phyloP scores from a whole-genome alignment of 2,329 filamentous ascomycete genomes.

The Sclerotinia trifoliorum region DNA sequence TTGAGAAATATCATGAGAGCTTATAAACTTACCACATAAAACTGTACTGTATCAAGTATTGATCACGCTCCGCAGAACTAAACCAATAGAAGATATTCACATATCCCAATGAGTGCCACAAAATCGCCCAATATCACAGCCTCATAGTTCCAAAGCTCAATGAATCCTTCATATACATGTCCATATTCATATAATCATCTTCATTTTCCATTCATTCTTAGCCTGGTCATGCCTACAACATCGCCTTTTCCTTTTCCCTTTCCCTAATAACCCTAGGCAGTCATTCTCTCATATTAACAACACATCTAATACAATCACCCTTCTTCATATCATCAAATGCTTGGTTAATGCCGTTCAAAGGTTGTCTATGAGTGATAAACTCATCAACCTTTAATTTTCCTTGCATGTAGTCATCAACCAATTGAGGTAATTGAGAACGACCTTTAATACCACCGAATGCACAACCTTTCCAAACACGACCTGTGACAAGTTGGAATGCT shows the following conservation, averaged over 20 bases:
- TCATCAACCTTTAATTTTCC: conserved; percentile 96
- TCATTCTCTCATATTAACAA: conserved; percentile 62
- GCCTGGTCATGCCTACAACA: neutral
- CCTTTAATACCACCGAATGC: conserved; percentile 99
- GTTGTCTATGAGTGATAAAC: conserved; percentile 96
- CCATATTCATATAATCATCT: neutral
- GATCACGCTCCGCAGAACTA: too few relatives aligned
- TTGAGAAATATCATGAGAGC: too few relatives aligned
- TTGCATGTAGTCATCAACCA: conserved; percentile 85
- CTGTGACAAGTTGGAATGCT: conserved; percentile 99
- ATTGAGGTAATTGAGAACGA: conserved; percentile 81
- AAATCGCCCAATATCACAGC: neutral
- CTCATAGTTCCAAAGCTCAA: neutral
- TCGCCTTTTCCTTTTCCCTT: neutral
- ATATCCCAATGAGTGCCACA: too few relatives aligned
- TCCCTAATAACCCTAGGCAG: neutral
- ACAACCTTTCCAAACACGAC: conserved; percentile 95
- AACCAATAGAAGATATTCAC: too few relatives aligned
- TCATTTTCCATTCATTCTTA: neutral
- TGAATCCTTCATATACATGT: conserved; percentile 1
- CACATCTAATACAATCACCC: conserved; percentile 94
- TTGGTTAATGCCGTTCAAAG: conserved; percentile 77
- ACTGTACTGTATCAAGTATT: too few relatives aligned
- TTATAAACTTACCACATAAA: too few relatives aligned
- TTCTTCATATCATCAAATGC: conserved; percentile 94